Evolutionary conservation across 495 filamentous ascomycete species (phyloP).

Genomic region (Xylaria bambusicola): DNA sequence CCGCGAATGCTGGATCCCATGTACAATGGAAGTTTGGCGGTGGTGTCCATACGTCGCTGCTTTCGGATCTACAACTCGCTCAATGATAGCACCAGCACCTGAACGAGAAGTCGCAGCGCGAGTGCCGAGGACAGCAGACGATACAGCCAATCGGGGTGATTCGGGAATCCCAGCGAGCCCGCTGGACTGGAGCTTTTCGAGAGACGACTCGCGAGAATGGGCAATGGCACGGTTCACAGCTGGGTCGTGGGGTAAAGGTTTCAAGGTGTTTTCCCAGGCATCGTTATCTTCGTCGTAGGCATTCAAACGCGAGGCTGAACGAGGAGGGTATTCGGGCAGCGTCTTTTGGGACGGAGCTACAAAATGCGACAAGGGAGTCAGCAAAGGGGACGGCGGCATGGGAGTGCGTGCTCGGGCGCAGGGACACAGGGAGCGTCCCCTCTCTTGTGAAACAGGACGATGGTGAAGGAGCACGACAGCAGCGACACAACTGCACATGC

Average conservation of each 20-base stretch:
- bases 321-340: slow-evolving; percentile 48
- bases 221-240: slow-evolving; percentile 36
- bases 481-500: slow-evolving; percentile 11
- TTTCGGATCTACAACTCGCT: slow-evolving; percentile 59
- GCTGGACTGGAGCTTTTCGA: slow-evolving; percentile 55
- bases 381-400: slow-evolving; percentile 21
- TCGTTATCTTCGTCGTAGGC: slow-evolving; percentile 44
- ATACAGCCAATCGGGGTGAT: slow-evolving; percentile 31
- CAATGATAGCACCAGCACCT: slow-evolving; percentile 59
- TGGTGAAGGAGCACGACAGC: slow-evolving; percentile 11
- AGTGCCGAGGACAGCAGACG: slow-evolving; percentile 30
- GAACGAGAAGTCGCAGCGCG: slow-evolving; percentile 40
- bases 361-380: slow-evolving; percentile 29
- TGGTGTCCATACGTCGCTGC: slow-evolving; percentile 76
- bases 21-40: slow-evolving; percentile 90
- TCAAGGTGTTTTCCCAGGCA: slow-evolving; percentile 47
- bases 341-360: slow-evolving; percentile 53
- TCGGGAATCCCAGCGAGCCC: slow-evolving; percentile 44
- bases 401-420: slow-evolving; percentile 5
- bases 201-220: slow-evolving; percentile 52
- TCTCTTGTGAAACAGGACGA: slow-evolving; percentile 24
- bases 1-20: slow-evolving; percentile 89
- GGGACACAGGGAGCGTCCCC: slow-evolving; percentile 19
- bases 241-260: slow-evolving; percentile 38
- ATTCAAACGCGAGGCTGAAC: slow-evolving; percentile 45